Evolutionary conservation across 2,329 filamentous ascomycete species (phyloP).

Genomic region (Venturia carpophila): DNA sequence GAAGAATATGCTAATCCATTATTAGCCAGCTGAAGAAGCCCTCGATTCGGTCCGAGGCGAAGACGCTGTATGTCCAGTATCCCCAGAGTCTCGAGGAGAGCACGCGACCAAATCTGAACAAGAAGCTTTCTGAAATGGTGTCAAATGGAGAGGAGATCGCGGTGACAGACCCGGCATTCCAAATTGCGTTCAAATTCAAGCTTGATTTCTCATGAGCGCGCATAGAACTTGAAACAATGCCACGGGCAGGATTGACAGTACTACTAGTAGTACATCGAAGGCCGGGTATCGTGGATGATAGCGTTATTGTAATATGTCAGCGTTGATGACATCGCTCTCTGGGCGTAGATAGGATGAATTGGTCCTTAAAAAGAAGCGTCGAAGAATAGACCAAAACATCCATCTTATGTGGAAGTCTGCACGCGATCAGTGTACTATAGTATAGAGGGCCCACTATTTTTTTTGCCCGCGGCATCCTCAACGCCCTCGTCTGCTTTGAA

Average conservation of each 20-base stretch:
- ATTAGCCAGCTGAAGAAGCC: slow-evolving; percentile 80
- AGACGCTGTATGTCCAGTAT: slow-evolving; percentile 83
- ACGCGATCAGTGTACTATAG: neutral
- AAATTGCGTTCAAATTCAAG: slow-evolving; percentile 59
- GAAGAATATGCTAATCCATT: slow-evolving; percentile 20
- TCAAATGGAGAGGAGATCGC: slow-evolving; percentile 77
- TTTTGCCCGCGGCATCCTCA: neutral
- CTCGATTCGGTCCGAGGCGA: slow-evolving; percentile 70
- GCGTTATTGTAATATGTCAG: neutral
- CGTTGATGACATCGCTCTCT: neutral
- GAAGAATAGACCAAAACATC: neutral
- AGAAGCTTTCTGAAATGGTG: slow-evolving; percentile 70
- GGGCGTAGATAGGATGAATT: neutral
- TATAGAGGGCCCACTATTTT: neutral
- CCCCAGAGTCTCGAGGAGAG: slow-evolving; percentile 75
- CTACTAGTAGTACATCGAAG: neutral
- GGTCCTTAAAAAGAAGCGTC: neutral
- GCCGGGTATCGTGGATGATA: neutral
- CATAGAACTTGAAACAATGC: neutral
- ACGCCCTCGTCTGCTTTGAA: neutral
- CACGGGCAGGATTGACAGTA: neutral
- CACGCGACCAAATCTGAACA: slow-evolving; percentile 72
- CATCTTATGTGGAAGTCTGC: neutral
- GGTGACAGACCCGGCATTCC: slow-evolving; percentile 88
- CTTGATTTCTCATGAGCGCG: slow-evolving; percentile 36